Percentiles rank a stretch among this genome's conserved stretches.
Conservation (phyloP, 2,329 filamentous ascomycete species). For the Botrytis porri region DNA sequence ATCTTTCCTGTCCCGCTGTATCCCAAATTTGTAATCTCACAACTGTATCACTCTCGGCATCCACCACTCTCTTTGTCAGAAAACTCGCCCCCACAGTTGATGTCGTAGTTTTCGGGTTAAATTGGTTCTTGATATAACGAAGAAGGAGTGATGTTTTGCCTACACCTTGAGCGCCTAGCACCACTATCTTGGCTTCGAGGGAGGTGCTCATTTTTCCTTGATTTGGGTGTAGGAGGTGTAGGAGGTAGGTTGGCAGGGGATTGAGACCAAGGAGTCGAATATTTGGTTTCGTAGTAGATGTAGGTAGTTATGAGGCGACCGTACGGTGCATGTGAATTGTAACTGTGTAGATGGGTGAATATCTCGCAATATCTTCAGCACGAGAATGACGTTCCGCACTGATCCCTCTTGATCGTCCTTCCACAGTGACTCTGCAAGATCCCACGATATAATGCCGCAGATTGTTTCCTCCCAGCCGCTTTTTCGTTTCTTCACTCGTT, state of each 20-base stretch:
- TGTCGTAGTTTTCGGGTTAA: slow-evolving; percentile 36
- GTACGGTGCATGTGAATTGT: neutral
- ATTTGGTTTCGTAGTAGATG: neutral
- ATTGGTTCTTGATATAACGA: slow-evolving; percentile 52
- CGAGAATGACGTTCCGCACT: neutral
- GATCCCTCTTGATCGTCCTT: neutral
- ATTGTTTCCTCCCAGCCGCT: neutral
- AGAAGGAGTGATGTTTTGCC: slow-evolving; percentile 77
- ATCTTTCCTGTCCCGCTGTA: slow-evolving; percentile 92
- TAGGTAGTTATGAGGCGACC: neutral
- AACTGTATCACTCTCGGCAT: slow-evolving; percentile 79
- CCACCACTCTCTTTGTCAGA: slow-evolving; percentile 74
- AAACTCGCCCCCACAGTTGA: slow-evolving; percentile 80
- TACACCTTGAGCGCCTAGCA: slow-evolving; percentile 75
- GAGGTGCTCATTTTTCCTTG: slow-evolving; percentile 34
- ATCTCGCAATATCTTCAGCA: neutral
- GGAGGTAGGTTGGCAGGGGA: neutral
- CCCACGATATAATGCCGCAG: neutral
- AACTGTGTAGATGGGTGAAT: neutral
- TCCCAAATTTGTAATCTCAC: slow-evolving; percentile 97
- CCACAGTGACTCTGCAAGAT: neutral
- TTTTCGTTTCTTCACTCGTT: neutral
- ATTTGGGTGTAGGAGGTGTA: neutral
- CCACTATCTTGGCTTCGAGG: slow-evolving; percentile 80
- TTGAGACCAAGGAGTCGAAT: neutral